Percentiles rank a stretch among this genome's conserved stretches.
Evolutionary conservation across 768 basidiomycete genomes (phyloP).

Genomic region (Boletales sp.): DNA sequence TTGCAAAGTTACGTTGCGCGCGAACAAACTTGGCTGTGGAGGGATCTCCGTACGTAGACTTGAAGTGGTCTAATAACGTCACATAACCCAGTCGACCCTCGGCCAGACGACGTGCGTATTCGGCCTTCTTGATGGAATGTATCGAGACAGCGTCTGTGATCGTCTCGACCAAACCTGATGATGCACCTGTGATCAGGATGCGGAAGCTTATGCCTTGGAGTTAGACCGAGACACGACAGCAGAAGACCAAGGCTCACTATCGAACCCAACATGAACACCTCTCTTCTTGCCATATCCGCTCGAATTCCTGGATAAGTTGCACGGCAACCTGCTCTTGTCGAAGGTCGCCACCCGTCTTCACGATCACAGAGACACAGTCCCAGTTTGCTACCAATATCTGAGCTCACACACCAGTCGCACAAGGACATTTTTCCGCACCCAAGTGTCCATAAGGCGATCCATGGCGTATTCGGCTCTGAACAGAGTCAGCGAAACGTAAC

Average conservation of each 20-base stretch:
- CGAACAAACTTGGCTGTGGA: slow-evolving; percentile 82
- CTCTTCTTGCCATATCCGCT: slow-evolving; percentile 93
- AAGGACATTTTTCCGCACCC: slow-evolving; percentile 42
- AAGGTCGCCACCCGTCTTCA: slow-evolving; percentile 96
- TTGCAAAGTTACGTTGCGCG: slow-evolving; percentile 92
- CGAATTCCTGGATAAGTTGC: slow-evolving; percentile 90
- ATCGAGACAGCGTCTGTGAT: slow-evolving; percentile 98
- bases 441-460: slow-evolving; percentile 95
- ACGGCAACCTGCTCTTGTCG: slow-evolving; percentile 97
- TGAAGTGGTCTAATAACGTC: slow-evolving; percentile 89
- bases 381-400: slow-evolving; percentile 50
- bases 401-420: slow-evolving; percentile 4
- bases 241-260: slow-evolving; percentile 52
- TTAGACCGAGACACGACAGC: neutral
- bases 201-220: slow-evolving; percentile 65
- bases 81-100: slow-evolving; percentile 83
- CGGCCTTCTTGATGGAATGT: slow-evolving; percentile 98
- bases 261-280: slow-evolving; percentile 90
- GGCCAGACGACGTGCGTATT: slow-evolving; percentile 86
- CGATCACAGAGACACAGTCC: slow-evolving; percentile 95
- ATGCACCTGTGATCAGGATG: slow-evolving; percentile 90
- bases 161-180: slow-evolving; percentile 93
- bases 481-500: slow-evolving; percentile 2
- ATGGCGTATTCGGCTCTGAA: slow-evolving; percentile 79
- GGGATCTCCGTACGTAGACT: slow-evolving; percentile 84